Conservation (phyloP, 169 alveolate species). For the Toxoplasma gondii region DNA sequence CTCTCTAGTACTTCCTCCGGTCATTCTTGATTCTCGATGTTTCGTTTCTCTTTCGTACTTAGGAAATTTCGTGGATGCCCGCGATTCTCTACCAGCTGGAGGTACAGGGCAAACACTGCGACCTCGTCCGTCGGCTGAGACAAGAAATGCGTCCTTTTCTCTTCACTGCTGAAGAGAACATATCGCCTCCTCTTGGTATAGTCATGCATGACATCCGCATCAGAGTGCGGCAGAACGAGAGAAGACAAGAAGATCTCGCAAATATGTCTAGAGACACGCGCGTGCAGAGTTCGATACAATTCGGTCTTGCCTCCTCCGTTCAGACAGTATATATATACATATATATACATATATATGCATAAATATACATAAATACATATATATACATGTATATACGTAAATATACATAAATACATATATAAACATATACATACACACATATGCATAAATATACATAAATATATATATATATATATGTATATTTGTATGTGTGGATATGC, state of each 20-base stretch:
- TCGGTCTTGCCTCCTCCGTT: too few species aligned
- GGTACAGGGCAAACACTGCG: constrained; percentile 22
- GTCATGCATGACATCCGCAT: too few species aligned
- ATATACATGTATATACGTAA: not conserved
- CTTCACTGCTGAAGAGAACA: too few species aligned
- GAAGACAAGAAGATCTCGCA: too few species aligned
- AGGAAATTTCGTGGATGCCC: constrained; percentile 19
- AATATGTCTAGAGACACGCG: too few species aligned
- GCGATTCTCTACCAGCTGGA: constrained; percentile 8
- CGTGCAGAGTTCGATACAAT: too few species aligned
- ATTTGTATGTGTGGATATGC: not conserved
- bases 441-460: too few species aligned
- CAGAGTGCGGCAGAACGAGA: too few species aligned
- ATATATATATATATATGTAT: not conserved
- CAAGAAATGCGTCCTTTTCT: not conserved
- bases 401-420: not conserved
- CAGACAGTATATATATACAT: too few species aligned
- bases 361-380: not conserved
- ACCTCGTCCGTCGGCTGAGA: not conserved
- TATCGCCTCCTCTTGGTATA: too few species aligned
- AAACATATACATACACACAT: not conserved
- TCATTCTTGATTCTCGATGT: not conserved
- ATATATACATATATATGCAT: too few species aligned
- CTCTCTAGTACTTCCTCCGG: too few species aligned
- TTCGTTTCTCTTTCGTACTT: not conserved